Percentiles rank a stretch among this genome's conserved stretches.
Evolutionary conservation across 345 rosid species (phyloP).

Genomic region (Brassica juncea): DNA sequence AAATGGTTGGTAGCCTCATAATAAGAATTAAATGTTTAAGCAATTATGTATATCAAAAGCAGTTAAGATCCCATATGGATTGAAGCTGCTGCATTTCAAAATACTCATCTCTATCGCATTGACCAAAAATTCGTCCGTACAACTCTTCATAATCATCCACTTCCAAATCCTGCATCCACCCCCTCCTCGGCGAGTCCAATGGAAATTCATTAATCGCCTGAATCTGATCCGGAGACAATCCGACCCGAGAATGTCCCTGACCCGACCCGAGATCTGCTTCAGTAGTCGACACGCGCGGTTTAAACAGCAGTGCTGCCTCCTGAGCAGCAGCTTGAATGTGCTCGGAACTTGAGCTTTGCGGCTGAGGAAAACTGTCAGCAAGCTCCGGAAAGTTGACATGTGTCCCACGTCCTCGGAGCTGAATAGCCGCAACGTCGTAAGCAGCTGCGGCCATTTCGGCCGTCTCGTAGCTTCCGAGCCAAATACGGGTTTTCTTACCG

Average conservation of each 20-base stretch:
- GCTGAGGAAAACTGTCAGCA: conserved; percentile 48
- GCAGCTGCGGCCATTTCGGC: conserved; percentile 97
- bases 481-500: conserved; percentile 74
- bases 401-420: conserved; percentile 61
- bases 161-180: conserved; percentile 45
- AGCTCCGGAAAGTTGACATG: conserved; percentile 76
- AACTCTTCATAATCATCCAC: conserved; percentile 38
- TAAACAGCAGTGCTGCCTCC: conserved; percentile 48
- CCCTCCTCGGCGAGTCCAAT: conserved; percentile 74
- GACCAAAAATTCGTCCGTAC: conserved; percentile 34
- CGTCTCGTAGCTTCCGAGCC: conserved; percentile 87
- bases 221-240: conserved; percentile 73
- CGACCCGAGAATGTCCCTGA: conserved; percentile 49
- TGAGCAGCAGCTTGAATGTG: conserved; percentile 82
- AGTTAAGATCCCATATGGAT: conserved; percentile 29
- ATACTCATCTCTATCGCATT: conserved; percentile 3
- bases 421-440: conserved; percentile 77
- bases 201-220: conserved; percentile 82
- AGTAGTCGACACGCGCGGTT: conserved; percentile 16
- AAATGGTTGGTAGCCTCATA: not conserved
- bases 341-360: conserved; percentile 54
- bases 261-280: conserved; percentile 12
- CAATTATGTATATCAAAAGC: not conserved
- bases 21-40: not conserved
- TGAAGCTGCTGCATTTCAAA: conserved; percentile 36